These are phyloP conservation scores for Neofusicoccum kwambonambiense DNA, from an alignment of 2,329 filamentous ascomycete species.

Conservation along the genomic window DNA sequence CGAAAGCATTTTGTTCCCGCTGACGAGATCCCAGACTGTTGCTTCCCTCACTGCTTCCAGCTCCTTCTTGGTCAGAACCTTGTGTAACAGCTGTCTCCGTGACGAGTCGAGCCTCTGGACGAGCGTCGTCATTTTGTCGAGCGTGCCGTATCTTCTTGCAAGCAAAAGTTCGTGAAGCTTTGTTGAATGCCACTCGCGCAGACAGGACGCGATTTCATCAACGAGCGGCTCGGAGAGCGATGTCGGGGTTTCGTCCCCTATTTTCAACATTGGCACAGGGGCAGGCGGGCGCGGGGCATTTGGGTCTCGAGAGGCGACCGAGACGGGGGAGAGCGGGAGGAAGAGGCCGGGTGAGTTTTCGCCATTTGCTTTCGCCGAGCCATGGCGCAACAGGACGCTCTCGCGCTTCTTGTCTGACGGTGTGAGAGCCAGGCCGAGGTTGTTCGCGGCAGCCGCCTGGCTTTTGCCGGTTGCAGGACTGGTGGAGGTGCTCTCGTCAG, in stretches of 20 bases:
- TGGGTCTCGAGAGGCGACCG: conserved; percentile 57
- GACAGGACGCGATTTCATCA: conserved; percentile 94
- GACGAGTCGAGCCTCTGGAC: conserved; percentile 81
- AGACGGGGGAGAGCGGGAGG: conserved; percentile 40
- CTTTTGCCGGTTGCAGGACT: conserved; percentile 26
- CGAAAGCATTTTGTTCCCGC: conserved; percentile 89
- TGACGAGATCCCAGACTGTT: conserved; percentile 93
- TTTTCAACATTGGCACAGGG: conserved; percentile 94
- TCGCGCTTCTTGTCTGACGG: conserved; percentile 33
- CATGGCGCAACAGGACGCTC: conserved; percentile 24
- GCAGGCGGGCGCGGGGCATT: conserved; percentile 76
- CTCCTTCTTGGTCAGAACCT: conserved; percentile 86
- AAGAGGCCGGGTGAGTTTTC: conserved; percentile 39
- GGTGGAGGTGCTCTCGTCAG: conserved; percentile 37
- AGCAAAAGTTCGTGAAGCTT: conserved; percentile 91
- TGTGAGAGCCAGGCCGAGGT: conserved; percentile 28
- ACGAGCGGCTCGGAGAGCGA: conserved; percentile 87
- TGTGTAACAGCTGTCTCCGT: conserved; percentile 86
- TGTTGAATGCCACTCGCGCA: conserved; percentile 97
- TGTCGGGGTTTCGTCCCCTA: conserved; percentile 93
- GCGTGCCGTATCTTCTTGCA: conserved; percentile 72
- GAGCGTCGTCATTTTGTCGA: conserved; percentile 79
- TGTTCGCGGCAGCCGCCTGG: conserved; percentile 22
- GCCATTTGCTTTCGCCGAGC: conserved; percentile 39
- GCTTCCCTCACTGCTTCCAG: conserved; percentile 77